Evolutionary conservation across 495 filamentous ascomycete species (phyloP).

Genomic region (Bacidia gigantensis): DNA sequence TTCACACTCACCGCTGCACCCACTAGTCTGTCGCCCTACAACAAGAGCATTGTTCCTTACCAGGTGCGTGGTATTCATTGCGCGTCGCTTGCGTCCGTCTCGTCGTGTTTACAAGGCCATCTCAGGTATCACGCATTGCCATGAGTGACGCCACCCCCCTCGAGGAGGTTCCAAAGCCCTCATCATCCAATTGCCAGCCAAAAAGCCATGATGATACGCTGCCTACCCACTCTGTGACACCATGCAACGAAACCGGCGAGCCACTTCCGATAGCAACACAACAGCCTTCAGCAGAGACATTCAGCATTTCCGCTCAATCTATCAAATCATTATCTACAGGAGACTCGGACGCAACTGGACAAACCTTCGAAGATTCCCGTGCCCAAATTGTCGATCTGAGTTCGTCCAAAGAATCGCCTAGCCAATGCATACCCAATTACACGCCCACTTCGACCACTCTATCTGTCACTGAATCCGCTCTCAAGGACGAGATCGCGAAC

Average conservation of each 20-base stretch:
- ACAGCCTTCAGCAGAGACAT: background rate
- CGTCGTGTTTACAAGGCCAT: too few species aligned
- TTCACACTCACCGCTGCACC: background rate
- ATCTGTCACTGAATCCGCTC: background rate
- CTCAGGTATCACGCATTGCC: too few species aligned
- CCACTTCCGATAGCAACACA: background rate
- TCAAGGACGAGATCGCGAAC: conserved; percentile 13
- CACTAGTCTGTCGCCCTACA: too few species aligned
- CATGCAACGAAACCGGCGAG: background rate
- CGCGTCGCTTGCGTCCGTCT: background rate
- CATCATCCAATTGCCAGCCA: too few species aligned
- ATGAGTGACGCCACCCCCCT: too few species aligned
- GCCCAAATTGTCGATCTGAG: background rate
- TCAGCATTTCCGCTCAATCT: background rate
- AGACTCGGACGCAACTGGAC: background rate
- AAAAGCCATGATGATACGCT: too few species aligned
- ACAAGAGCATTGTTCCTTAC: background rate
- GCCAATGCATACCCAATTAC: too few species aligned
- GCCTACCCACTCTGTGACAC: too few species aligned
- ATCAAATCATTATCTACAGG: background rate
- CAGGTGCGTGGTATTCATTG: background rate
- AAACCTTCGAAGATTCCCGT: background rate
- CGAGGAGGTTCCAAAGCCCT: too few species aligned
- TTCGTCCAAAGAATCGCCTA: background rate
- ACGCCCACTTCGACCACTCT: too few species aligned